Evolutionary conservation across 23 red algal genomes (phyloP).

Genomic region (Gracilariopsis chorda): DNA sequence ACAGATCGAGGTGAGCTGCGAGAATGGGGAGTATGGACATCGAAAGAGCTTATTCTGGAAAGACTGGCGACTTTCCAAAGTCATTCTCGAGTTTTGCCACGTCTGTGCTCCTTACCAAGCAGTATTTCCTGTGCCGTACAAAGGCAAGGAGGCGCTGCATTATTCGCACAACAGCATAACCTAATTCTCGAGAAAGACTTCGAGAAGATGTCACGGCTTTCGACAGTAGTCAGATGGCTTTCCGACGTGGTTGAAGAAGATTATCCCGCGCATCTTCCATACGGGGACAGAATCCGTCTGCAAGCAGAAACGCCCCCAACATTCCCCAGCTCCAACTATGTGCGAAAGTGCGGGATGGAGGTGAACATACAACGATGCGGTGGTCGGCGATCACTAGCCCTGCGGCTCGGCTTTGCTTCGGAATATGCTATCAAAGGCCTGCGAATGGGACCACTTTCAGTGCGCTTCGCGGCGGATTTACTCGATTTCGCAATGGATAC

Average conservation of each 20-base stretch:
- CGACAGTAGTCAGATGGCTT: not conserved
- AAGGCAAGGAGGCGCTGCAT: not conserved
- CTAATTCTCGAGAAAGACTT: slow-evolving; percentile 4
- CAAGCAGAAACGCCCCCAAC: not conserved
- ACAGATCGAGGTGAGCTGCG: not conserved
- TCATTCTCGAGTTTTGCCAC: slow-evolving; percentile 22
- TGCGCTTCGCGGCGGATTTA: slow-evolving; percentile 23
- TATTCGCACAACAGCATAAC: not conserved
- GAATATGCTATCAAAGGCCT: not conserved
- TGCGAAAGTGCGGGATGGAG: not conserved
- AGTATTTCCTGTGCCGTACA: not conserved
- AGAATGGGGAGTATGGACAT: not conserved
- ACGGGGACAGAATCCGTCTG: not conserved
- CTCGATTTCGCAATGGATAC: not conserved
- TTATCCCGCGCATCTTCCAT: not conserved
- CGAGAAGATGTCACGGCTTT: not conserved
- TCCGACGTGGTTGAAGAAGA: not conserved
- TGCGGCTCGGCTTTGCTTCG: slow-evolving; percentile 12
- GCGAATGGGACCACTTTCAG: slow-evolving; percentile 12
- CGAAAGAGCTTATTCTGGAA: not conserved
- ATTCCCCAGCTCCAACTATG: not conserved
- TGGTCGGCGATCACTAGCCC: not conserved
- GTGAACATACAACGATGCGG: not conserved
- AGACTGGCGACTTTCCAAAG: not conserved
- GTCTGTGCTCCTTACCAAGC: not conserved